phyloP scores from a whole-genome alignment of 2,329 filamentous ascomycete genomes.

The Neonectria magnoliae region DNA sequence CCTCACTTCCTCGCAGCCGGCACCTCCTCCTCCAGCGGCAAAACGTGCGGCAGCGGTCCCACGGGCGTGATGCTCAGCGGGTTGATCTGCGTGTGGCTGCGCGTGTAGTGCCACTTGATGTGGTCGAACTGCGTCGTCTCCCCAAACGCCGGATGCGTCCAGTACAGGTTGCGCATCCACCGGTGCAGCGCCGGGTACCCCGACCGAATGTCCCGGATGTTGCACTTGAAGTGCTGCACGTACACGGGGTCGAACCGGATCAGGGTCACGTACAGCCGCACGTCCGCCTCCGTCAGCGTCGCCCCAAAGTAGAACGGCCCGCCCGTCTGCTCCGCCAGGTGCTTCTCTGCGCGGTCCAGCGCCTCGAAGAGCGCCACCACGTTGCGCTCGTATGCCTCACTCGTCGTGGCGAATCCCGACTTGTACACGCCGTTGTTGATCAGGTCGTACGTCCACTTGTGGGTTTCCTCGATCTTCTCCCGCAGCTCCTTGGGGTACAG shows the following conservation, averaged over 20 bases:
- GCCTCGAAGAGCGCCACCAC: conserved; percentile 77
- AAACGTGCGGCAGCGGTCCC: conserved; percentile 84
- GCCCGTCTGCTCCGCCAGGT: conserved; percentile 61
- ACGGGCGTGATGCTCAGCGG: conserved; percentile 80
- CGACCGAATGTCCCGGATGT: conserved; percentile 83
- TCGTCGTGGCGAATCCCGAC: conserved; percentile 85
- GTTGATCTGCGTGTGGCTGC: conserved; percentile 73
- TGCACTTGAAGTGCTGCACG: conserved; percentile 90
- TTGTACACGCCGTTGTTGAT: conserved; percentile 80
- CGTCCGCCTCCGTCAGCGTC: conserved; percentile 81
- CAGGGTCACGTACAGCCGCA: conserved; percentile 79
- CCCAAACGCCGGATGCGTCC: conserved; percentile 80
- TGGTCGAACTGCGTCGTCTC: conserved; percentile 92
- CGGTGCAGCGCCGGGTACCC: conserved; percentile 84
- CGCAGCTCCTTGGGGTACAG: conserved; percentile 75
- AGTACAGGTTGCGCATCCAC: conserved; percentile 88
- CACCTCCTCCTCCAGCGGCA: conserved; percentile 83
- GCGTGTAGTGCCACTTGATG: conserved; percentile 82
- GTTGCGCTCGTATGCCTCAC: conserved; percentile 83
- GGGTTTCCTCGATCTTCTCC: conserved; percentile 76
- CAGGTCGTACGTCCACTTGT: conserved; percentile 81
- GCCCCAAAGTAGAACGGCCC: conserved; percentile 81
- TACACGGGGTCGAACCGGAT: conserved; percentile 82
- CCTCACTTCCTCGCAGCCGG: conserved; percentile 53
- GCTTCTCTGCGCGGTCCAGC: conserved; percentile 79